Evolutionary conservation across 805 yeast species (phyloP).

Genomic region (Tetrapisispora arboricola): DNA sequence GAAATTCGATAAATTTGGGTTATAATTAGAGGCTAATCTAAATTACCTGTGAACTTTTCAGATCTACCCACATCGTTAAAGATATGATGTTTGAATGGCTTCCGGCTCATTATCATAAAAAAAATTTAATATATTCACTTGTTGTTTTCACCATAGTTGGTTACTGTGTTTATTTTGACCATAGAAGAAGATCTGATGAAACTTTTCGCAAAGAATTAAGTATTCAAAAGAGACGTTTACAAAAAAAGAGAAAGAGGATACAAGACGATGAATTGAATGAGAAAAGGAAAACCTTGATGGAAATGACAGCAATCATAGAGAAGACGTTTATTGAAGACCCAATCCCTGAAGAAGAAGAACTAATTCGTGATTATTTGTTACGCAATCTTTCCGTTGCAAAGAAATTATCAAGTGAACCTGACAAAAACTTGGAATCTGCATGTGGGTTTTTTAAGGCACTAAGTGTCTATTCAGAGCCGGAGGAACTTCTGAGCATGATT

Average conservation of each 20-base stretch:
- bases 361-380: slow-evolving; percentile 70
- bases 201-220: slow-evolving; percentile 66
- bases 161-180: slow-evolving; percentile 85
- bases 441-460: slow-evolving; percentile 84
- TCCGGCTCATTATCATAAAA: neutral
- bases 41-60: too few relatives aligned
- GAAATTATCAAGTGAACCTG: slow-evolving; percentile 53
- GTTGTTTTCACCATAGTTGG: slow-evolving; percentile 41
- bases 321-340: slow-evolving; percentile 60
- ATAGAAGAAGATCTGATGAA: slow-evolving; percentile 72
- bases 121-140: neutral
- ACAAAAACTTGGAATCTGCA: slow-evolving; percentile 70
- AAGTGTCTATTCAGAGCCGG: slow-evolving; percentile 84
- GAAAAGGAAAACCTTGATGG: slow-evolving; percentile 47
- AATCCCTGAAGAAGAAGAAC: slow-evolving; percentile 53
- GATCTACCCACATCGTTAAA: too few relatives aligned
- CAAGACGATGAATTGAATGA: slow-evolving; percentile 47
- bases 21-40: too few relatives aligned
- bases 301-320: slow-evolving; percentile 49
- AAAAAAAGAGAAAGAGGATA: slow-evolving; percentile 47
- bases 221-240: slow-evolving; percentile 34
- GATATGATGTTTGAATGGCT: neutral
- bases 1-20: too few relatives aligned
- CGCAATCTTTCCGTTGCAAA: slow-evolving; percentile 76
- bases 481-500: slow-evolving; percentile 75